These are phyloP conservation scores for Colletotrichum cereale DNA, from an alignment of 2,329 filamentous ascomycete species.

Conservation along the genomic window DNA sequence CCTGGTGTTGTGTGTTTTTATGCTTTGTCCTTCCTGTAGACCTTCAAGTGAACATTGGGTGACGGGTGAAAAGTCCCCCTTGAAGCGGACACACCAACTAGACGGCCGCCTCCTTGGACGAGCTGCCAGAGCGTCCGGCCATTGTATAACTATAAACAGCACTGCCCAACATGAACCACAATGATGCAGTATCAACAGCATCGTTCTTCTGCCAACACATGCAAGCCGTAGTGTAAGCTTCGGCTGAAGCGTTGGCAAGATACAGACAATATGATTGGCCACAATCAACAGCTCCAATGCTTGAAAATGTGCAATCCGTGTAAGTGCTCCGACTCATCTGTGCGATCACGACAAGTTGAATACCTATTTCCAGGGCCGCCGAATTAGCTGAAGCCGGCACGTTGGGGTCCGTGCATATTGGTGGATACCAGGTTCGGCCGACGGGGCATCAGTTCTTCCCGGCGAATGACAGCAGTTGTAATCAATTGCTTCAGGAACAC, in stretches of 20 bases:
- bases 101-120: background rate
- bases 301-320: background rate
- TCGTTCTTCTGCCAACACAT: background rate
- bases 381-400: background rate
- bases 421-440: slow-evolving; percentile 12
- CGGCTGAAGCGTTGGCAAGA: background rate
- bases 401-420: background rate
- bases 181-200: background rate
- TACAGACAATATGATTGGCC: background rate
- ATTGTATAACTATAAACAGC: background rate
- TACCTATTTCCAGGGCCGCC: background rate
- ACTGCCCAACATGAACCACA: background rate
- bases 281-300: too few relatives aligned
- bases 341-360: too few relatives aligned
- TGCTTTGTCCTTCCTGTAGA: too few relatives aligned
- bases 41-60: background rate
- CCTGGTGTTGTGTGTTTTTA: too few relatives aligned
- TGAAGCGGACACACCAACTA: background rate
- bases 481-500: slow-evolving; percentile 38
- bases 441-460: slow-evolving; percentile 36
- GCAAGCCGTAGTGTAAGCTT: background rate
- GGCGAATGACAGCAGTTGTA: slow-evolving; percentile 39
- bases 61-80: background rate
- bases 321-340: background rate
- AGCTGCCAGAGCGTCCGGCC: background rate